These are phyloP conservation scores for Nakazawaea holstii DNA, from an alignment of 805 yeast species.

Conservation along the genomic window DNA sequence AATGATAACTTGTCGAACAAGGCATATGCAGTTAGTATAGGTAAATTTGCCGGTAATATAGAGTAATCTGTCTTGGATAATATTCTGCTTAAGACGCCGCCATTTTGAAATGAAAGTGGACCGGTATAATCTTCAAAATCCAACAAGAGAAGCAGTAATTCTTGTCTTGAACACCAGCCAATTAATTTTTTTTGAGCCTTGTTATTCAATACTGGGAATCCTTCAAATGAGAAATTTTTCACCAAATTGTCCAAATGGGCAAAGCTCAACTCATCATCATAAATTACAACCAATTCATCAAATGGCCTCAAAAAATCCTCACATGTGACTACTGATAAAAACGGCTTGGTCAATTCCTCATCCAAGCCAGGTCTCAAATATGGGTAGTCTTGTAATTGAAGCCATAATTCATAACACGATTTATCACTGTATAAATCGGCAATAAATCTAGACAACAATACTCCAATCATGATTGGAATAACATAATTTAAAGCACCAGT, in stretches of 20 bases:
- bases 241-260: conserved; percentile 19
- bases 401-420: conserved; percentile 65
- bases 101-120: conserved; percentile 4
- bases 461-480: conserved; percentile 81
- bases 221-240: conserved; percentile 22
- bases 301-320: conserved; percentile 29
- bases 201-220: conserved; percentile 39
- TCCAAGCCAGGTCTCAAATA: conserved; percentile 35
- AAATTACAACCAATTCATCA: conserved; percentile 24
- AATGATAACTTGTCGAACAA: conserved; percentile 34
- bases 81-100: conserved; percentile 12
- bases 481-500: conserved; percentile 85
- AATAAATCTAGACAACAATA: conserved; percentile 67
- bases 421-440: conserved; percentile 54
- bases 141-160: conserved; percentile 26
- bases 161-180: conserved; percentile 38
- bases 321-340: conserved; percentile 32
- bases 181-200: conserved; percentile 26
- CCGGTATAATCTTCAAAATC: conserved; percentile 11
- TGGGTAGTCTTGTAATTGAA: conserved; percentile 33
- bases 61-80: conserved; percentile 14
- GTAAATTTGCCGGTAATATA: conserved; percentile 24
- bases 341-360: conserved; percentile 22
- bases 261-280: conserved; percentile 23
- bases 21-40: conserved; percentile 29